Evolutionary conservation across 2,329 filamentous ascomycete genomes (phyloP), one percentile per base, ranked within the genome.

Genomic region (Xylariomycetidae sp.): DNA sequence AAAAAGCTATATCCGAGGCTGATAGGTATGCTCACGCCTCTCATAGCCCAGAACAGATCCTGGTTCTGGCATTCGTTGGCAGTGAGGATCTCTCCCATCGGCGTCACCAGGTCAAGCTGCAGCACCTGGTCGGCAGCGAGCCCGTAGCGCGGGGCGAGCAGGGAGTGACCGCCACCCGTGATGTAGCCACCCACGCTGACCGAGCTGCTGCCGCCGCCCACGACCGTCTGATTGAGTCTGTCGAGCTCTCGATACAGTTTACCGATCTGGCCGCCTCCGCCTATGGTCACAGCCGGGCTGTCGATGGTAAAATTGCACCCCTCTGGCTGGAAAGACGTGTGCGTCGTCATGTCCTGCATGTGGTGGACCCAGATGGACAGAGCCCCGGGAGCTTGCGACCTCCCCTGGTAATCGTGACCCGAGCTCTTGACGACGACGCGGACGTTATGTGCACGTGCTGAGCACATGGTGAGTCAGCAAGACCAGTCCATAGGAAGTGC

Each of bases 11-110:
- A n/a, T n/a, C n/a, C n/a, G n/a, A n/a, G n/a, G 23, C 1, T 9
- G 16, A 5, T 18, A 7, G 5, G 7, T 8, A 4, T 1, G 60
- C 66, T 54, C 54, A 75, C 67, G 7, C 77, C 77, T 37, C 72
- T 59, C 41, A 81, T 62, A 0, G 79, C 79, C 79, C 78, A 84
- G 51, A 80, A 82, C 1, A 84, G 54, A 34, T 82, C 77, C 0
- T 57, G 37, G 34, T 81, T 65, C 25, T 71, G 60, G 9, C 68
- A 64, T 25, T 71, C 69, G 30, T 72, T 78, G 1, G 70, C 65
- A 0, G 59, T 65, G 3, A 79, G 26, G 5, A 73, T 59, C 5
- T 67, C 50, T 0, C 78, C 77, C 4, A 47, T 45, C 0, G 70
- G 69, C 0, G 70, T 72, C 1, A 83, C 69, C 1, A 80, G 57